Conservation (phyloP, 768 basidiomycete species). For the Austroboletus eburneus region DNA sequence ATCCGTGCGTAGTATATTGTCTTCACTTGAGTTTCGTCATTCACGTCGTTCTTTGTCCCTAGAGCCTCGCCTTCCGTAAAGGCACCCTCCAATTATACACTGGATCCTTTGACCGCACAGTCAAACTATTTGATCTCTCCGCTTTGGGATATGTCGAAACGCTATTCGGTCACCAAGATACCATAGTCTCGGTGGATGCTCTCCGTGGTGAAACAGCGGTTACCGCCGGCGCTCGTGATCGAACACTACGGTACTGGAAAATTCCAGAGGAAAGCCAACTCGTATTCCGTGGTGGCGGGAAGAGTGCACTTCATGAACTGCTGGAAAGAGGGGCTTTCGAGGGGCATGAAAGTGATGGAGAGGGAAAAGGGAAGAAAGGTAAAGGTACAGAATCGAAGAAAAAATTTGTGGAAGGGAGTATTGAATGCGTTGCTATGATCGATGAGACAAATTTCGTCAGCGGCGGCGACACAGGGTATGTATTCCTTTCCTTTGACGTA, state of each 20-base stretch:
- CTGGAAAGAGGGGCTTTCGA: conserved; percentile 71
- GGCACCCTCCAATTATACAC: conserved; percentile 66
- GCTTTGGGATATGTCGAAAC: conserved; percentile 95
- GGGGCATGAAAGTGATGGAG: conserved; percentile 50
- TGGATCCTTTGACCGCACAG: conserved; percentile 79
- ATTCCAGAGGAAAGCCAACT: conserved; percentile 92
- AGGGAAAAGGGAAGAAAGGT: conserved; percentile 34
- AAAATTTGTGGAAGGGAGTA: conserved; percentile 79
- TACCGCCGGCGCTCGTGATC: conserved; percentile 86
- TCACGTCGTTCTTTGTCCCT: background rate
- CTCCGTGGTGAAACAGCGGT: conserved; percentile 82
- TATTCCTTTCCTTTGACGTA: background rate
- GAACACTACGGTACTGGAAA: conserved; percentile 94
- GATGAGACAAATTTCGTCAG: conserved; percentile 91
- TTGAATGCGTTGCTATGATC: conserved; percentile 92
- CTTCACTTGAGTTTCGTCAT: conserved; percentile 32
- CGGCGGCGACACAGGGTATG: conserved; percentile 95
- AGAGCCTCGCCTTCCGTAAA: conserved; percentile 76
- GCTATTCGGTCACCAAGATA: conserved; percentile 94
- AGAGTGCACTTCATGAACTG: conserved; percentile 73
- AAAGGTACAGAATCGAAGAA: conserved; percentile 23
- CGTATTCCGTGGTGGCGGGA: conserved; percentile 94
- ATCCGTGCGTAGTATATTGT: conserved; percentile 52
- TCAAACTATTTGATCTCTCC: conserved; percentile 80
- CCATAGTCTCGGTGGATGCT: conserved; percentile 71